A percentile compares a stretch with the other conserved stretches of the same genome.
Conservation (phyloP, 2,329 filamentous ascomycete genomes). For the Sclerotiophoma versabilis region DNA sequence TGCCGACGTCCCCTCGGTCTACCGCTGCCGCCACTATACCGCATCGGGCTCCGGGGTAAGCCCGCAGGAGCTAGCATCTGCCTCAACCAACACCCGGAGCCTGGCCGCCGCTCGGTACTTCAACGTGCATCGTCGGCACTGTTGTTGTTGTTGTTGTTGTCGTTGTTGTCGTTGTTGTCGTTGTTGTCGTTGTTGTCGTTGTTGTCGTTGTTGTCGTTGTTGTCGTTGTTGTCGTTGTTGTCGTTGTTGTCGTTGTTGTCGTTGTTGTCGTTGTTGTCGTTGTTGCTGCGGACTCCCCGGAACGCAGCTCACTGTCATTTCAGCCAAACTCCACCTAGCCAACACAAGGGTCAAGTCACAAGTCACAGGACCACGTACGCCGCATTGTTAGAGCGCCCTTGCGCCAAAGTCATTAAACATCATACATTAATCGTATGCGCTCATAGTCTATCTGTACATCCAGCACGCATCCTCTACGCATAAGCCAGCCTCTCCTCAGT, state of each 20-base stretch:
- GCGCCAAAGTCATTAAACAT: neutral
- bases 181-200: no score
- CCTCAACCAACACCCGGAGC: slow-evolving; percentile 14
- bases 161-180: no score
- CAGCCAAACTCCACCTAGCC: no score
- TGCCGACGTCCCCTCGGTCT: slow-evolving; percentile 36
- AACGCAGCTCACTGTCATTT: no score
- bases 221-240: no score
- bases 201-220: no score
- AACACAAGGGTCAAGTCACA: no score
- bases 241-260: no score
- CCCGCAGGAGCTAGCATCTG: slow-evolving; percentile 17
- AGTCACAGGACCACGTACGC: no score
- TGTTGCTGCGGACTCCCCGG: no score
- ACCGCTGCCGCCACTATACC: slow-evolving; percentile 15
- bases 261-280: no score
- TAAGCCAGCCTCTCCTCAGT: slow-evolving; percentile 42
- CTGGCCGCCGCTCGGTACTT: neutral
- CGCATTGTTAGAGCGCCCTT: no score
- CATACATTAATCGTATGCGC: neutral
- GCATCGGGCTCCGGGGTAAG: slow-evolving; percentile 15
- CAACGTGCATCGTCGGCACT: neutral
- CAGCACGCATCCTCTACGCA: slow-evolving; percentile 22
- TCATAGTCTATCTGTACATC: neutral
- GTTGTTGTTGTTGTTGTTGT: neutral